Percentiles rank a stretch among this genome's conserved stretches.
These are phyloP conservation scores for Tuber magnatum DNA, from an alignment of 495 filamentous ascomycete species.

Conservation along the genomic window DNA sequence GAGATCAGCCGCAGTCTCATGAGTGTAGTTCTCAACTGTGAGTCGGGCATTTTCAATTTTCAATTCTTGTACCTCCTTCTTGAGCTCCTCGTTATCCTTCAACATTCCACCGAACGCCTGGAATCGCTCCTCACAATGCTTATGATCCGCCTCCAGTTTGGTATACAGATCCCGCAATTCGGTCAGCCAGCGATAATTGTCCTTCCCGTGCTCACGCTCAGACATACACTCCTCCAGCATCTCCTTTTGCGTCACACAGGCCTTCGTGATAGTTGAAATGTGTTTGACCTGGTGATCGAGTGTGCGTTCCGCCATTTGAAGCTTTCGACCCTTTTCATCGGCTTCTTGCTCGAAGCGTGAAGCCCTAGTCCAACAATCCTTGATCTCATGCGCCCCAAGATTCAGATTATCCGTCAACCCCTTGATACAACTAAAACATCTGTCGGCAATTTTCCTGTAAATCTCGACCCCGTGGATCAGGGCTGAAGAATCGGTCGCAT, in stretches of 20 bases:
- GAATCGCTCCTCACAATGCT: not conserved
- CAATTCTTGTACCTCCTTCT: not conserved
- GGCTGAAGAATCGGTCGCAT: not conserved
- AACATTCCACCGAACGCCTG: not conserved
- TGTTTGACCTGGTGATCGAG: not conserved
- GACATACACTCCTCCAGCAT: not conserved
- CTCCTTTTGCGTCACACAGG: not conserved
- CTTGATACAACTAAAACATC: not conserved
- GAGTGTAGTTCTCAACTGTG: not conserved
- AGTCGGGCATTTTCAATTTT: not conserved
- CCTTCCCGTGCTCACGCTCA: not conserved
- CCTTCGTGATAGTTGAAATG: not conserved
- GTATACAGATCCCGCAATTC: not conserved
- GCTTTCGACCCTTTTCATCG: not conserved
- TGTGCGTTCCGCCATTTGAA: not conserved
- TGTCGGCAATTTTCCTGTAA: not conserved
- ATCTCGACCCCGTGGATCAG: not conserved
- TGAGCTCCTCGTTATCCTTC: not conserved
- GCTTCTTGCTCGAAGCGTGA: not conserved
- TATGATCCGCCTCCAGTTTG: not conserved
- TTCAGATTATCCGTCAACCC: slow-evolving; percentile 1
- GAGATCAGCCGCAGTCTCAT: not conserved
- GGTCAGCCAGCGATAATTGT: slow-evolving; percentile 1
- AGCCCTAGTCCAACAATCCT: not conserved
- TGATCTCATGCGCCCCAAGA: not conserved